phyloP scores from a whole-genome alignment of 176 grass and related monocot species.

The Secale cereale region DNA sequence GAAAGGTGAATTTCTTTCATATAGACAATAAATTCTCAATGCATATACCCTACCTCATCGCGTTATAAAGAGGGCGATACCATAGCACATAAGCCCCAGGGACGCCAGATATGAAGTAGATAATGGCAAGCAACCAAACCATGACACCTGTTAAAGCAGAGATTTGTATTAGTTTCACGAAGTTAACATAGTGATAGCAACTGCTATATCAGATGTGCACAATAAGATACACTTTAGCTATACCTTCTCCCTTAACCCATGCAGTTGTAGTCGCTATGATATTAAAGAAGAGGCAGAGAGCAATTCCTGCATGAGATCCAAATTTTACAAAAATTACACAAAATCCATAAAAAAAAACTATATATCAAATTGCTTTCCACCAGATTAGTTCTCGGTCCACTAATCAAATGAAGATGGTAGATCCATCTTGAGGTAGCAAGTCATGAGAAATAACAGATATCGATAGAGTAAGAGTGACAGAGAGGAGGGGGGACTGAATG shows the following conservation, averaged over 20 bases:
- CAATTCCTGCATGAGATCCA: slow-evolving; percentile 53
- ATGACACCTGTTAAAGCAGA: slow-evolving; percentile 64
- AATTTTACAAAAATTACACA: neutral
- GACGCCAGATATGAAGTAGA: slow-evolving; percentile 93
- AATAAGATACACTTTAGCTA: neutral
- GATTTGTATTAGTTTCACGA: slow-evolving; percentile 1
- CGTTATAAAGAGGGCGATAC: slow-evolving; percentile 92
- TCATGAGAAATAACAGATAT: too few relatives aligned
- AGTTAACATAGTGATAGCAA: neutral
- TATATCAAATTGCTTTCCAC: neutral
- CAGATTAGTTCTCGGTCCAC: slow-evolving; percentile 6
- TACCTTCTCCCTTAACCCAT: slow-evolving; percentile 96
- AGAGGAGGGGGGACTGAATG: too few relatives aligned
- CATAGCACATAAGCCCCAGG: slow-evolving; percentile 92
- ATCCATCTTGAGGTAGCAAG: neutral
- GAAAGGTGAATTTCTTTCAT: neutral
- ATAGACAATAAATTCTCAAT: neutral
- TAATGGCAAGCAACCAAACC: slow-evolving; percentile 93
- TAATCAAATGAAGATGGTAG: slow-evolving; percentile 8
- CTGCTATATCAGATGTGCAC: slow-evolving; percentile 3
- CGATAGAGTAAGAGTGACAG: too few relatives aligned
- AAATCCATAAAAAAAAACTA: neutral
- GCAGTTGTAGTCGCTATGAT: slow-evolving; percentile 81
- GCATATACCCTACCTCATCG: slow-evolving; percentile 67
- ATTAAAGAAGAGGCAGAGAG: slow-evolving; percentile 79